Evolutionary conservation across 306 rosid species (phyloP).

Genomic region (Nissolia schottii): DNA sequence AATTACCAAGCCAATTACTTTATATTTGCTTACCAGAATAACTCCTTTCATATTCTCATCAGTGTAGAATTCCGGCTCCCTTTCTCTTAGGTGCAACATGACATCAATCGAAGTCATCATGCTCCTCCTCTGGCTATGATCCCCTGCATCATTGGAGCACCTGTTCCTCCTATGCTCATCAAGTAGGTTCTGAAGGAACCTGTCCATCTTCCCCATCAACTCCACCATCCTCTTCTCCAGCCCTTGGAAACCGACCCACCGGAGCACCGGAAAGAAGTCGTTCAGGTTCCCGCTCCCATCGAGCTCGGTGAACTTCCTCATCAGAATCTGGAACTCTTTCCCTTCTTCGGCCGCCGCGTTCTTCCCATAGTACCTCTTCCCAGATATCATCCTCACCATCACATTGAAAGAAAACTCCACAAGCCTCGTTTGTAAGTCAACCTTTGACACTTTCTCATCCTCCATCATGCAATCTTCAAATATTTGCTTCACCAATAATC

Average conservation of each 20-base stretch:
- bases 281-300: too few relatives aligned
- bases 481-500: background rate
- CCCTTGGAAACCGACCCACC: conserved; percentile 26
- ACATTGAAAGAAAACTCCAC: background rate
- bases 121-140: background rate
- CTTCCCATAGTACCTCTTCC: too few relatives aligned
- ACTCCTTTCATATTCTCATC: conserved; percentile 31
- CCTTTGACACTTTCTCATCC: background rate
- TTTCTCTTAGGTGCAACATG: conserved; percentile 16
- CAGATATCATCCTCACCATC: conserved; percentile 11
- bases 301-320: too few relatives aligned
- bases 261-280: too few relatives aligned
- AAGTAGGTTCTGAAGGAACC: conserved; percentile 26
- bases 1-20: too few relatives aligned
- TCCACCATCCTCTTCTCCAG: conserved; percentile 22
- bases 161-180: too few relatives aligned
- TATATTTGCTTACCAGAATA: too few relatives aligned
- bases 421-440: background rate
- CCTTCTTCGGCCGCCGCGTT: too few relatives aligned
- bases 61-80: conserved; percentile 10
- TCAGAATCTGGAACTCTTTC: too few relatives aligned
- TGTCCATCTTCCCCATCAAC: conserved; percentile 17
- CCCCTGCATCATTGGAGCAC: background rate
- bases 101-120: conserved; percentile 15
- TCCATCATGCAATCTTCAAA: background rate